Conservation (phyloP, 2,329 filamentous ascomycete genomes). For the Berkeleyomyces rouxiae region DNA sequence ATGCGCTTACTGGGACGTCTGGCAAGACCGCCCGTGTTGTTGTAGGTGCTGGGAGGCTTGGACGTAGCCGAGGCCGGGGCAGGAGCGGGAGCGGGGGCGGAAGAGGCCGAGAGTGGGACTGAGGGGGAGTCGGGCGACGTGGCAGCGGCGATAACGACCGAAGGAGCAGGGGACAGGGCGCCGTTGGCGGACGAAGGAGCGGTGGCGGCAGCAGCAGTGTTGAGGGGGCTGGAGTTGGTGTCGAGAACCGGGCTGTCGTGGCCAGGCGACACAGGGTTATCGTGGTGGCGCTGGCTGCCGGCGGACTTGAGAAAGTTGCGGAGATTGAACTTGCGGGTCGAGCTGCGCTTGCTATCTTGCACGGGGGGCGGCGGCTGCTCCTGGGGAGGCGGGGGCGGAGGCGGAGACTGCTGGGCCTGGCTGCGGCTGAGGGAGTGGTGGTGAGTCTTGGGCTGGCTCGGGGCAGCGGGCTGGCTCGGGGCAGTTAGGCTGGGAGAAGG, state of each 20-base stretch:
- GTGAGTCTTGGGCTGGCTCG: neutral
- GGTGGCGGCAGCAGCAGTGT: neutral
- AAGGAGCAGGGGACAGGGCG: slow-evolving; percentile 18
- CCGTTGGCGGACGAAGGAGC: slow-evolving; percentile 12
- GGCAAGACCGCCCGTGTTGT: slow-evolving; percentile 31
- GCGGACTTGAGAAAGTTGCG: slow-evolving; percentile 8
- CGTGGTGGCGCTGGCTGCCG: slow-evolving; percentile 7
- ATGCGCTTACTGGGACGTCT: slow-evolving; percentile 42
- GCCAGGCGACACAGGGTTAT: slow-evolving; percentile 7
- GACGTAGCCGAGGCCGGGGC: neutral
- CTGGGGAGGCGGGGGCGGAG: neutral
- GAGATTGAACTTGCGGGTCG: slow-evolving; percentile 4
- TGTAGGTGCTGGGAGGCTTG: slow-evolving; percentile 22
- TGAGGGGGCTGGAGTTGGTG: slow-evolving; percentile 13
- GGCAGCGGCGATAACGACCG: neutral
- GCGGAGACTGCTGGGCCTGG: neutral
- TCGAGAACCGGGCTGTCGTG: neutral
- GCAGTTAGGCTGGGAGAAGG: neutral
- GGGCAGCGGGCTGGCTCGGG: neutral
- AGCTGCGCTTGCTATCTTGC: slow-evolving; percentile 3
- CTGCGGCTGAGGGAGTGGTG: neutral
- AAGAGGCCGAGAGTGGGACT: neutral
- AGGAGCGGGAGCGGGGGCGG: neutral
- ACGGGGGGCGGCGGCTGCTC: neutral
- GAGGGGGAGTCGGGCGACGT: neutral